Conservation (phyloP, 23 red algal genomes). For the Pyropia yezoensis region DNA sequence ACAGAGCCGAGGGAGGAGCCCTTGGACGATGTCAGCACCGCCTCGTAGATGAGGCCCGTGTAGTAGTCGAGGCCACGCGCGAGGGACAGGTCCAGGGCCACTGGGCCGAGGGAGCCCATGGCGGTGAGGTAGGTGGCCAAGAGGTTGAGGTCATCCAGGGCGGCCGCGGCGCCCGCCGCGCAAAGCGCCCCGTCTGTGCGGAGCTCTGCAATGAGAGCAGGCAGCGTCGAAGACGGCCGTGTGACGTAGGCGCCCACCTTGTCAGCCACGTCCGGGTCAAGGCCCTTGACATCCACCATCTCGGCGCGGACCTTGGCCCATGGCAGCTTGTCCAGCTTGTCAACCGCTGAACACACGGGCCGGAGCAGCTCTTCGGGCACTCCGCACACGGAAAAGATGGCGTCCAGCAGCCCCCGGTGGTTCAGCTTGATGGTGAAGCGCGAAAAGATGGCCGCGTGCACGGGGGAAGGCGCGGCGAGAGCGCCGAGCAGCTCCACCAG, state of each 20-base stretch:
- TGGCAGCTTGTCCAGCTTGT: constrained; percentile 92
- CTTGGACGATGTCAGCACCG: constrained; percentile 46
- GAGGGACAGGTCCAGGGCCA: constrained; percentile 60
- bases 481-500: constrained; percentile 89
- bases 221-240: constrained; percentile 32
- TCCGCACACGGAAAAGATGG: constrained; percentile 82
- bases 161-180: constrained; percentile 9
- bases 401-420: constrained; percentile 72
- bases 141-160: constrained; percentile 75
- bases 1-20: constrained; percentile 70
- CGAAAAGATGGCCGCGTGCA: constrained; percentile 38
- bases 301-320: constrained; percentile 76
- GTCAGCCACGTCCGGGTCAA: constrained; percentile 55
- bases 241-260: constrained; percentile 60
- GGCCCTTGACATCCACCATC: constrained; percentile 86
- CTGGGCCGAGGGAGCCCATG: constrained; percentile 39
- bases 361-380: constrained; percentile 79
- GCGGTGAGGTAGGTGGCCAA: constrained; percentile 53
- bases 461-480: constrained; percentile 43
- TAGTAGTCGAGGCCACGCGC: constrained; percentile 98
- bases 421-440: constrained; percentile 83
- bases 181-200: constrained; percentile 21
- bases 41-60: constrained; percentile 98
- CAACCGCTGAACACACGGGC: constrained; percentile 82
- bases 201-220: constrained; percentile 9